Conservation (phyloP, 106 monocot genomes). For the Iris macrosiphon region DNA sequence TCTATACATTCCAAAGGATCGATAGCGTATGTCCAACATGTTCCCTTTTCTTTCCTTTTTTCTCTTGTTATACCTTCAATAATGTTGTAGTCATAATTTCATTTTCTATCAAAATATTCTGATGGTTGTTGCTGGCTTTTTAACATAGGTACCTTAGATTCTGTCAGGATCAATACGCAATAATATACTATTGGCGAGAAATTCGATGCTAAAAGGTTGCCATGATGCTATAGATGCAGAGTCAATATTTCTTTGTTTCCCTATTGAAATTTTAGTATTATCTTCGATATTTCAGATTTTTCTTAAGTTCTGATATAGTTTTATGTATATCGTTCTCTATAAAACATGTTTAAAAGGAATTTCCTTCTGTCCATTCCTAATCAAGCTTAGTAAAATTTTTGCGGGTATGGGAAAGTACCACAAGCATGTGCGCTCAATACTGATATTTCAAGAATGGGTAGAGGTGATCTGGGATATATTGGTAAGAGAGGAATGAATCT, state of each 20-base stretch:
- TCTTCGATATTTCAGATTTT: too few species aligned
- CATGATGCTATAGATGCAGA: too few species aligned
- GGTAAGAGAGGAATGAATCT: constrained; percentile 87
- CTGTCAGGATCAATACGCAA: constrained; percentile 78
- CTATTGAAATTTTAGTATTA: too few species aligned
- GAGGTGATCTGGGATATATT: constrained; percentile 67
- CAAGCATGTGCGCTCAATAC: constrained; percentile 84
- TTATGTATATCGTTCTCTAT: too few species aligned
- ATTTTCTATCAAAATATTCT: neutral
- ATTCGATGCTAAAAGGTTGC: constrained; percentile 67
- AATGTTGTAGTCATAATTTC: too few species aligned
- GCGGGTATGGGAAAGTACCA: constrained; percentile 76
- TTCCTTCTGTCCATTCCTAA: too few species aligned
- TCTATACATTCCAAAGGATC: constrained; percentile 48
- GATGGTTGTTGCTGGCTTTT: constrained; percentile 1
- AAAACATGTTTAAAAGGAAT: too few species aligned
- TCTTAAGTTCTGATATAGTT: too few species aligned
- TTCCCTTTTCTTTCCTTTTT: constrained; percentile 19
- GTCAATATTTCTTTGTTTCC: too few species aligned
- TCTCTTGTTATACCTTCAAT: too few species aligned
- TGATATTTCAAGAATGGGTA: constrained; percentile 79
- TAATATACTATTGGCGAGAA: constrained; percentile 84
- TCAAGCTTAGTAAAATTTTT: too few species aligned
- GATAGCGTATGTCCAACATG: constrained; percentile 91
- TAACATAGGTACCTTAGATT: constrained; percentile 83